Evolutionary conservation across 345 rosid species (phyloP).

Genomic region (Dipteronia sinensis): DNA sequence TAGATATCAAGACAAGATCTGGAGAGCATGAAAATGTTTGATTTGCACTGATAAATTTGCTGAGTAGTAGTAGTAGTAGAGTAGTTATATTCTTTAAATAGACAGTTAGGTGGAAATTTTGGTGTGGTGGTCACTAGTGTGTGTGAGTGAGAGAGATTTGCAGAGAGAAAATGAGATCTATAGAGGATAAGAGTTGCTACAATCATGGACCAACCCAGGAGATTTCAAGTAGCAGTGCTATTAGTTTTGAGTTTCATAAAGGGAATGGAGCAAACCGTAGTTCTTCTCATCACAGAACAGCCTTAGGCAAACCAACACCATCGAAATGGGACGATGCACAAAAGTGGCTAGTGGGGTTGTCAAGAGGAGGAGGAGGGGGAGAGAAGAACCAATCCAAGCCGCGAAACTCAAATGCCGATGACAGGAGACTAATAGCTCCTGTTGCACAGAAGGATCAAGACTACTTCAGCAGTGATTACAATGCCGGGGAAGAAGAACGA

Average conservation of each 20-base stretch:
- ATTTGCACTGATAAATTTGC: background rate
- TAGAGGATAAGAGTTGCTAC: slow-evolving; percentile 59
- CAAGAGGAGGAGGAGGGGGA: slow-evolving; percentile 52
- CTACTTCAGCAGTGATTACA: slow-evolving; percentile 44
- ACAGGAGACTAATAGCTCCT: slow-evolving; percentile 82
- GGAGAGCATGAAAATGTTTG: background rate
- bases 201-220: slow-evolving; percentile 51
- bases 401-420: slow-evolving; percentile 89
- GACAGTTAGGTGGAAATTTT: background rate
- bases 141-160: slow-evolving; percentile 21
- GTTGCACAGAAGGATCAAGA: slow-evolving; percentile 73
- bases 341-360: slow-evolving; percentile 87
- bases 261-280: slow-evolving; percentile 53
- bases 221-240: slow-evolving; percentile 39
- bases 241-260: slow-evolving; percentile 73
- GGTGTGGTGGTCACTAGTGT: background rate
- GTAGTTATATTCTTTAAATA: background rate
- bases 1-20: background rate
- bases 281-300: slow-evolving; percentile 67
- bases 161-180: slow-evolving; percentile 63
- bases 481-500: slow-evolving; percentile 43
- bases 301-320: slow-evolving; percentile 85
- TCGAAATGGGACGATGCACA: slow-evolving; percentile 99
- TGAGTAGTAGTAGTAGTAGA: background rate
- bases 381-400: slow-evolving; percentile 59